These are phyloP conservation scores for Pythium brachiatum DNA, from an alignment of 352 stramenopile genomes.

Conservation along the genomic window DNA sequence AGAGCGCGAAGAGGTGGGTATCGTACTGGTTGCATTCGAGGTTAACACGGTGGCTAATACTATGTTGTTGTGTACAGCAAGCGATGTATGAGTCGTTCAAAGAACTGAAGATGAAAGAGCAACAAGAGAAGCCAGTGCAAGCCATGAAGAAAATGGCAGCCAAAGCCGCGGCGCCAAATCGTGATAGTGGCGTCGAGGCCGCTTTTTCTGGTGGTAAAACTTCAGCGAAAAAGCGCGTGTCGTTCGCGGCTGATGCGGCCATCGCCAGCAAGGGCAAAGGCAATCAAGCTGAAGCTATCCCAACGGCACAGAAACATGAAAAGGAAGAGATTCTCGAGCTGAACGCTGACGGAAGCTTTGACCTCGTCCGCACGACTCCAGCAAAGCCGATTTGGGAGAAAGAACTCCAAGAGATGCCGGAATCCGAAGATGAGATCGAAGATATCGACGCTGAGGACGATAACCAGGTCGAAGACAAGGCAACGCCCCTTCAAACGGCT, in stretches of 20 bases:
- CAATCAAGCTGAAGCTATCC: background rate
- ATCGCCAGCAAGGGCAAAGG: background rate
- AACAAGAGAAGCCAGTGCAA: constrained; percentile 10
- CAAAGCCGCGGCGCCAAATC: background rate
- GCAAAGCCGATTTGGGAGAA: constrained; percentile 11
- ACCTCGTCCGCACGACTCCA: constrained; percentile 25
- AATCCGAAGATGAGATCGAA: constrained; percentile 11
- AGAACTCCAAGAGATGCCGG: background rate
- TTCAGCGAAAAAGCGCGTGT: constrained; percentile 25
- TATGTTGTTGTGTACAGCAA: constrained; percentile 21
- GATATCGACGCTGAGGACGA: constrained; percentile 6
- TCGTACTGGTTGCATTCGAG: too few relatives aligned
- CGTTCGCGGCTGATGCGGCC: constrained; percentile 34
- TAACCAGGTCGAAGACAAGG: background rate
- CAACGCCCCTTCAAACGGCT: background rate
- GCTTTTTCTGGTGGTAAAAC: background rate
- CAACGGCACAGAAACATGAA: background rate
- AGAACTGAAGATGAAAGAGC: constrained; percentile 34
- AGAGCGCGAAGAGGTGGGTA: constrained; percentile 62
- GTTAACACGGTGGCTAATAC: background rate
- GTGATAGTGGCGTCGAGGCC: constrained; percentile 24
- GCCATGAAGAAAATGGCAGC: background rate
- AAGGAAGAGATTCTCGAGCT: constrained; percentile 46
- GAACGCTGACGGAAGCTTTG: constrained; percentile 48
- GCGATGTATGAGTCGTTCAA: constrained; percentile 78